Conservation (phyloP, 2,329 filamentous ascomycete genomes). For the Calonectria pteridis region DNA sequence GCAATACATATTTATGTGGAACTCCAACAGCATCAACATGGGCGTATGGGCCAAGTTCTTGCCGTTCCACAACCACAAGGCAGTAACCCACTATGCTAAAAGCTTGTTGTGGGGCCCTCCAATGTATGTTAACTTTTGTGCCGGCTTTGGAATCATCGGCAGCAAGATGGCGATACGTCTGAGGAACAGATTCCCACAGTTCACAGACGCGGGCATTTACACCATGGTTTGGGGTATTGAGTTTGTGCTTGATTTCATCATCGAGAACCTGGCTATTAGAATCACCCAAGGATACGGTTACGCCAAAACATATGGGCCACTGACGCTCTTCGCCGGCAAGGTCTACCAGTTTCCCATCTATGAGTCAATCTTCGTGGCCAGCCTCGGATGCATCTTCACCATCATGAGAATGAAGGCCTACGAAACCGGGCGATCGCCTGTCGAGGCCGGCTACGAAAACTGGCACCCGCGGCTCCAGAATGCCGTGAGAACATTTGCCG, state of each 20-base stretch:
- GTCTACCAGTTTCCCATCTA: slow-evolving; percentile 13
- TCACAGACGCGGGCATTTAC: neutral
- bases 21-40: slow-evolving; percentile 10
- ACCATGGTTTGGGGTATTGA: slow-evolving; percentile 19
- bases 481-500: slow-evolving; percentile 6
- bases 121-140: slow-evolving; percentile 16
- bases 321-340: neutral
- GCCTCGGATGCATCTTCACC: slow-evolving; percentile 3
- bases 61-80: slow-evolving; percentile 10
- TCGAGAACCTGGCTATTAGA: slow-evolving; percentile 12
- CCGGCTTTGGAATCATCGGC: slow-evolving; percentile 7
- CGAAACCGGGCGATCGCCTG: slow-evolving; percentile 9
- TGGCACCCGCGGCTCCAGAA: slow-evolving; percentile 5
- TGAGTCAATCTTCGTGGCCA: slow-evolving; percentile 5
- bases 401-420: slow-evolving; percentile 12
- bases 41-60: slow-evolving; percentile 15
- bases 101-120: slow-evolving; percentile 11
- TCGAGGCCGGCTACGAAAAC: slow-evolving; percentile 7
- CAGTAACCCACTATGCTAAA: neutral
- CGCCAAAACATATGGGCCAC: slow-evolving; percentile 14
- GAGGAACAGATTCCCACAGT: neutral
- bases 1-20: slow-evolving; percentile 19
- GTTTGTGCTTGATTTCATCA: slow-evolving; percentile 10
- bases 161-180: slow-evolving; percentile 6
- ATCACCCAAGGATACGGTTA: slow-evolving; percentile 13